Evolutionary conservation across 2,329 filamentous ascomycete species (phyloP), one percentile per base, ranked within the genome.

Genomic region (Sphaerostilbella broomeana): DNA sequence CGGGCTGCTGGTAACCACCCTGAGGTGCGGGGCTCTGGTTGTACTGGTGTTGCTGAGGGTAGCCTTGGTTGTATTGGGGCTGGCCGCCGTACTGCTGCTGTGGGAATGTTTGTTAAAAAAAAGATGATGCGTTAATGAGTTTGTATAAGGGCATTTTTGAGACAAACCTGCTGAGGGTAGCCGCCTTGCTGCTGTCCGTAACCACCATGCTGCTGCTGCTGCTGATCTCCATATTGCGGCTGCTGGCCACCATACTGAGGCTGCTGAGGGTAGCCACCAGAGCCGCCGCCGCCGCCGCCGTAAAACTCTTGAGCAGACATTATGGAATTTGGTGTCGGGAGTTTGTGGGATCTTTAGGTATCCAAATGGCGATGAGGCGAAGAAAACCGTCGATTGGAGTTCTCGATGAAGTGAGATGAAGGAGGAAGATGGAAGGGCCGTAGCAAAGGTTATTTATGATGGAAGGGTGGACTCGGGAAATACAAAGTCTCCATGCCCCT

Each of bases 281-380:
- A 41, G 38, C 46, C 40, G 35, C 45, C 37, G 33, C 42, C 35
- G 42, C 50, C 42, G 45, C 51, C 51, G 28, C 52, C 51, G 55
- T 64, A 66, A 47, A 63, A 64, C 28, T 64, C 60, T 40, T 61
- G 52, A 30, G 56, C 49, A 8, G 63, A 64, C 63, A 66, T 65
- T 19, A 3, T 49, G 38, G 28, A n/a, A n/a, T n/a, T n/a, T n/a
- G n/a, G n/a, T n/a, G n/a, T 13, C 25, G 38, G 28, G 22, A 16
- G 9, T 30, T 4, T 24, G 11, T 20, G 5, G 7, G 11, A 2
- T 21, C 20, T 25, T 20, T 9, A 27, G 18, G 33, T 32, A 22
- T 38, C 28, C 20, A 21, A 32, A 25, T 10, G 17, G 10, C 6
- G 31, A 12, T 11, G 12, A n/a, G 18, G 22, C 10, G 6, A 19